Base-by-base conservation (phyloP, 495 filamentous ascomycete species). In the Aspergillus steynii region DNA sequence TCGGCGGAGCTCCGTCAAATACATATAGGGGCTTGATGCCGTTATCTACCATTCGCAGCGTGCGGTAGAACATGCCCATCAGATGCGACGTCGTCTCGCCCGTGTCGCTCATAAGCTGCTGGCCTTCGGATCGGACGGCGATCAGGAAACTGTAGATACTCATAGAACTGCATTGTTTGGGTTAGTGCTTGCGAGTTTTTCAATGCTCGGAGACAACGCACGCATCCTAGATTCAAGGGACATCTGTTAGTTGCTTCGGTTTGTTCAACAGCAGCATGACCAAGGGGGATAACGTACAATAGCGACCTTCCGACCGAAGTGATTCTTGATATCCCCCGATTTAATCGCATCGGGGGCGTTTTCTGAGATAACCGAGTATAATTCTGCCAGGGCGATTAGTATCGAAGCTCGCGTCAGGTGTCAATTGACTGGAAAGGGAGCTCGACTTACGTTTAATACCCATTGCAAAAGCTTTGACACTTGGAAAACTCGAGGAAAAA, bases 31-130 rank as follows among this genome's bases (percentile, higher is more conserved):
- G 95, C 70, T 98, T 99, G 77, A 99, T 97, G 56, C 95, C 95
- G 67, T 97, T 97, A 76, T 99, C 95, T 72, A 98, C 90, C 74
- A 99, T 97, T 67, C 95, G 91, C 2, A 99, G 83, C 1, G 95
- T 99, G 62, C 95, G 95, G 81, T 99, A 99, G 78, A 99, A 99
- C 88, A 99, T 93, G 65, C 95, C 95, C 94, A 98, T 96, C 25
- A 99, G 79, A 74, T 99, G 95, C 7, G 95, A 98, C 0, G 95
- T 99, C 1, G 95, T 99, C 64, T 97, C 93, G 65, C 95, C 95
- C 47, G 84, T 86, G 64, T 99, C 95, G 69, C 86, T 93, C 84
- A 87, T 98, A 60, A 99, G 86, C 75, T 97, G 93, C 74, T 99
- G 90, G 61, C 95, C 95, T 66, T 96, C 92, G 60, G 92, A 97